Percentiles rank a stretch among this genome's conserved stretches.
Evolutionary conservation across 345 rosid species (phyloP).

Genomic region (Angophora floribunda): DNA sequence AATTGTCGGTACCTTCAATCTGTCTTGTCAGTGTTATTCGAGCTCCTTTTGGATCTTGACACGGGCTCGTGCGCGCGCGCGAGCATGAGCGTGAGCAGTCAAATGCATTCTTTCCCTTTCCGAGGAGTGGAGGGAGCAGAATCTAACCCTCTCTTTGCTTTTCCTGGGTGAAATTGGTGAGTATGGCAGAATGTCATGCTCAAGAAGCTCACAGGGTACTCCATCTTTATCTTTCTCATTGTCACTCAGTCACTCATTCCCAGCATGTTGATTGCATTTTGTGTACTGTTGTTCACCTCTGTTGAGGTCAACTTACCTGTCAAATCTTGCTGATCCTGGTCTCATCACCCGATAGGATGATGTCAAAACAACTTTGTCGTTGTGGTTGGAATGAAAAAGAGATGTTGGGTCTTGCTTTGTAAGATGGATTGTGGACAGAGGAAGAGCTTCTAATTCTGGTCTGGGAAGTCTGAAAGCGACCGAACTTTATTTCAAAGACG

Average conservation of each 20-base stretch:
- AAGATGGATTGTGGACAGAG: neutral
- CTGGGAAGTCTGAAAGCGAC: neutral
- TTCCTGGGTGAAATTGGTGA: neutral
- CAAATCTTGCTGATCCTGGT: neutral
- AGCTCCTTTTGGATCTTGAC: neutral
- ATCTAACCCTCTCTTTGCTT: neutral
- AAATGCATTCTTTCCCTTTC: neutral
- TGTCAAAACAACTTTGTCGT: neutral
- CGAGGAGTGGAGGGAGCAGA: neutral
- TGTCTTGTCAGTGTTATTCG: neutral
- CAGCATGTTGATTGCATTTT: neutral
- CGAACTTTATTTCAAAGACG: neutral
- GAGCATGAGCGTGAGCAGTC: neutral
- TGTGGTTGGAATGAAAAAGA: neutral
- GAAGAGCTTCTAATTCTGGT: neutral
- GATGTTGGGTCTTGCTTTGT: neutral
- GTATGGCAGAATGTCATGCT: neutral
- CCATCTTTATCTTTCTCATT: neutral
- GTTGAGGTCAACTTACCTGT: conserved; percentile 3
- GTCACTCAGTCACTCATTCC: neutral
- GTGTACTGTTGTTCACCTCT: neutral
- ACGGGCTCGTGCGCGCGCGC: neutral
- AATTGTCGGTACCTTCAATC: neutral
- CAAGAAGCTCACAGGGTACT: neutral
- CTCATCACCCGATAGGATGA: neutral